Evolutionary conservation across 805 yeast genomes (phyloP).

Genomic region (Starmerella geochares): DNA sequence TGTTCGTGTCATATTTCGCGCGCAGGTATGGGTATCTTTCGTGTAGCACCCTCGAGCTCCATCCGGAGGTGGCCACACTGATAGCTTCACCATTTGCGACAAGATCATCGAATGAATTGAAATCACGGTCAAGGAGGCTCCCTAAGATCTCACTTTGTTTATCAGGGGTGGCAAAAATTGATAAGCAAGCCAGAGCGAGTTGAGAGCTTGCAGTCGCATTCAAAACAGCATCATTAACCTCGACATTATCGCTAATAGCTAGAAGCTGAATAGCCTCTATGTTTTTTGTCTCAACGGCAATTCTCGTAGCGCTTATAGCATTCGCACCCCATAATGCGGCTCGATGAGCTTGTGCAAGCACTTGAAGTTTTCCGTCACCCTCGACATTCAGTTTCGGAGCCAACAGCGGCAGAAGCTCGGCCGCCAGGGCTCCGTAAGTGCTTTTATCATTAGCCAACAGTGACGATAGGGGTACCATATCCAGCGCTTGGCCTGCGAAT

Average conservation of each 20-base stretch:
- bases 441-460: not conserved
- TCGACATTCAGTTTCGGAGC: not conserved
- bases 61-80: conserved; percentile 59
- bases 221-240: not conserved
- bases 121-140: conserved; percentile 46
- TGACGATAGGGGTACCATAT: not conserved
- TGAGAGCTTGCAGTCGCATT: conserved; percentile 21
- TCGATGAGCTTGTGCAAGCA: conserved; percentile 9
- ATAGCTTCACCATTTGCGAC: conserved; percentile 81
- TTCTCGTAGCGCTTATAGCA: not conserved
- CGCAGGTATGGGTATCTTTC: conserved; percentile 12
- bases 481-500: not conserved
- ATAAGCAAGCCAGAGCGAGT: conserved; percentile 35
- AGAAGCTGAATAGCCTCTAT: conserved; percentile 13
- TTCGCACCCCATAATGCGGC: not conserved
- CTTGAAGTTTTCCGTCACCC: not conserved
- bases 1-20: conserved; percentile 14
- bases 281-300: conserved; percentile 1
- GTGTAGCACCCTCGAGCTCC: conserved; percentile 50
- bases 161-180: conserved; percentile 27
- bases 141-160: conserved; percentile 33
- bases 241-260: conserved; percentile 9
- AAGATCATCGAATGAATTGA: conserved; percentile 64
- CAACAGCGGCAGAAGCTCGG: conserved; percentile 14
- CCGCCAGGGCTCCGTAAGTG: conserved; percentile 10